Conservation (phyloP, 164 flowering plant genomes). For the Vitis labrusca region DNA sequence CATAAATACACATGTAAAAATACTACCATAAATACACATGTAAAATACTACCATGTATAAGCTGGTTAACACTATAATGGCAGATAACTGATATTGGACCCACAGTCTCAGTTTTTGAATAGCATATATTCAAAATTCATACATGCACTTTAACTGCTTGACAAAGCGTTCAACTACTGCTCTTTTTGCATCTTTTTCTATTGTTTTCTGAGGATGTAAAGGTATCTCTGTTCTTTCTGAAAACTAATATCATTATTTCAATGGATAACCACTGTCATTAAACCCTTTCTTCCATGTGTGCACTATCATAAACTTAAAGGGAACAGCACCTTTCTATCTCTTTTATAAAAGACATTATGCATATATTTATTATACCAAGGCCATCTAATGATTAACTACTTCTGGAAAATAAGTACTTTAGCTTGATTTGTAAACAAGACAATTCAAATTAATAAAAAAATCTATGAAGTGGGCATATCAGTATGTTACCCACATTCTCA, state of each 20-base stretch:
- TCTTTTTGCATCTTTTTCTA: not conserved
- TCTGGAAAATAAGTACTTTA: not conserved
- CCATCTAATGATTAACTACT: not conserved
- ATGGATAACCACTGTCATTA: too few relatives aligned
- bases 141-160: too few relatives aligned
- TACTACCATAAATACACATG: not conserved
- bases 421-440: not conserved
- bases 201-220: not conserved
- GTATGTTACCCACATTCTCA: constrained; percentile 71
- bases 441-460: too few relatives aligned
- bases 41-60: not conserved
- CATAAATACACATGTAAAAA: too few relatives aligned
- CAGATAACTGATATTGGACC: too few relatives aligned
- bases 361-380: too few relatives aligned
- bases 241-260: too few relatives aligned
- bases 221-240: not conserved
- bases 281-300: too few relatives aligned
- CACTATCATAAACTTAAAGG: too few relatives aligned
- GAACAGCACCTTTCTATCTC: too few relatives aligned
- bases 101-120: not conserved
- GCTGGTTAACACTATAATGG: not conserved
- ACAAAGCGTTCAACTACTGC: not conserved
- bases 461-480: not conserved
- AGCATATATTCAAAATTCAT: not conserved
- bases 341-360: too few relatives aligned